Evolutionary conservation across 495 filamentous ascomycete genomes (phyloP).

Genomic region (Hypoxylon perforatum): DNA sequence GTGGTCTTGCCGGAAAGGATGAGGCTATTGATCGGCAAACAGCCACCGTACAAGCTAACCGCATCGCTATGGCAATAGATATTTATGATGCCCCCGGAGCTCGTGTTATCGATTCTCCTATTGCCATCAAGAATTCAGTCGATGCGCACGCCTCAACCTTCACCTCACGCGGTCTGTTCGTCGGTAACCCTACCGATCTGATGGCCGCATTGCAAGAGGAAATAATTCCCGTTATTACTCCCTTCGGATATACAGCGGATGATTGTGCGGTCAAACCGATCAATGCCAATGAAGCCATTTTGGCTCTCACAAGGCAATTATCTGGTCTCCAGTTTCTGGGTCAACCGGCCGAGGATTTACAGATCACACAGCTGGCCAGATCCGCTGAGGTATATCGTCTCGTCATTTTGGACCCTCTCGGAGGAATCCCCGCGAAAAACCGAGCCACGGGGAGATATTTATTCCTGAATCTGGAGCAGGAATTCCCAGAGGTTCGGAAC

Average conservation of each 20-base stretch:
- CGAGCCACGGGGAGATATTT: constrained; percentile 78
- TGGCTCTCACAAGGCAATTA: constrained; percentile 79
- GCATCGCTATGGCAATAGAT: constrained; percentile 79
- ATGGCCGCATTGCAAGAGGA: constrained; percentile 77
- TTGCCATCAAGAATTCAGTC: constrained; percentile 50
- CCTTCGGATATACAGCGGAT: constrained; percentile 73
- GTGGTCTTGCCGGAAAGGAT: constrained; percentile 52
- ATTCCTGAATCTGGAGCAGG: constrained; percentile 95
- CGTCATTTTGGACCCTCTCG: constrained; percentile 87
- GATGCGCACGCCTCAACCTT: constrained; percentile 29
- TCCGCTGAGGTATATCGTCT: constrained; percentile 80
- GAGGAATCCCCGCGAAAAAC: constrained; percentile 81
- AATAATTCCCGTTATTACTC: constrained; percentile 80
- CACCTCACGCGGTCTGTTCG: constrained; percentile 47
- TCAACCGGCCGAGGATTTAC: constrained; percentile 56
- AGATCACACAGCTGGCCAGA: constrained; percentile 55
- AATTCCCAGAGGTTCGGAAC: constrained; percentile 73
- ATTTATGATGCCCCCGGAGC: constrained; percentile 71
- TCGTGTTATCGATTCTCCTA: constrained; percentile 72
- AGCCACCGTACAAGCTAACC: constrained; percentile 73
- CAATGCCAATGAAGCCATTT: constrained; percentile 72
- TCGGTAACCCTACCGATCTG: constrained; percentile 66
- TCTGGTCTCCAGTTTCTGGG: constrained; percentile 64
- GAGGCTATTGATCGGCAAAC: constrained; percentile 37
- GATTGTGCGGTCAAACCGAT: constrained; percentile 65